Evolutionary conservation across 257 asterid genomes (phyloP), one percentile per base, ranked within the genome.

Genomic region (Nicotiana sylvestris): DNA sequence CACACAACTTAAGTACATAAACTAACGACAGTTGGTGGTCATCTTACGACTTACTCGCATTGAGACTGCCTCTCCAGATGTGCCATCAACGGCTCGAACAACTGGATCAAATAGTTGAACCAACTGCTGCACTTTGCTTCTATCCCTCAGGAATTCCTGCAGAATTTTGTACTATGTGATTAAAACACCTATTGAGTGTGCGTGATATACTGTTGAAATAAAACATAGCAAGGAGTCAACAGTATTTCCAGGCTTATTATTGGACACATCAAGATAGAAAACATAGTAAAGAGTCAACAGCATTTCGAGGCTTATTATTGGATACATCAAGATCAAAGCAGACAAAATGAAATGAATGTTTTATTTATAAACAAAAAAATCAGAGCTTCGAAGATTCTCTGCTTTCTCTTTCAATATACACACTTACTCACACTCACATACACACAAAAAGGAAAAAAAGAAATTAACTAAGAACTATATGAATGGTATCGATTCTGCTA

Each of bases 11-110:
- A 43, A 43, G 12, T 43, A 43, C 51, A 43, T 43, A 76, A 27
- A 27, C 18, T 15, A 15, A 46, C 12, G 18, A 51, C 56, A 57
- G 5, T 39, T 27, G 65, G 84, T n/a, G 46, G 82, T 53, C 21
- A 80, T 15, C 72, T 69, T 81, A 43, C 11, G 12, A 43, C 51
- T 43, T 43, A 96, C 99, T 93, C 99, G 89, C 97, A 96, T 96
- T 17, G 99, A 94, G 81, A 96, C 97, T 81, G 64, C 91, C 88
- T 96, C 98, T 84, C 99, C 98, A 56, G 93, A 85, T 29, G 91
- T 49, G 55, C 80, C 84, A 66, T 96, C 98, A 39, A 94, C 93
- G 37, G 82, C 85, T 76, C 98, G 91, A 74, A 96, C 98, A 83
- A 90, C 57, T 61, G 98, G 99, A 86, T 96, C 97, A 80, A 96